Evolutionary conservation across 2,329 filamentous ascomycete genomes (phyloP).

Genomic region (Aspergillus fumigatiaffinis): DNA sequence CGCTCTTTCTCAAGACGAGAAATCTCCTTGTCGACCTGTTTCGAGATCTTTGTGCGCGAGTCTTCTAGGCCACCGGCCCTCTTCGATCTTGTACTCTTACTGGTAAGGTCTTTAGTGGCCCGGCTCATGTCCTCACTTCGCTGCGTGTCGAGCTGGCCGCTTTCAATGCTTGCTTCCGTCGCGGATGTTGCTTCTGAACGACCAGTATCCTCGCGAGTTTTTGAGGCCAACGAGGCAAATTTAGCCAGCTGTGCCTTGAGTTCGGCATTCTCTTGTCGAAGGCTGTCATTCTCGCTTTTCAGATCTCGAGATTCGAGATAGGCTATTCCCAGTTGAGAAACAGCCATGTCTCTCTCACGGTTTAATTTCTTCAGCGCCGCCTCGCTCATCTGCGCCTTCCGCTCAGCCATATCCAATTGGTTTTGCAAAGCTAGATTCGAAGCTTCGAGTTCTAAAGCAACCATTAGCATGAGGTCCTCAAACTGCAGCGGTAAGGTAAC

Average conservation of each 20-base stretch:
- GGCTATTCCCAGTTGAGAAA: conserved; percentile 55
- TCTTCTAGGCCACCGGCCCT: conserved; percentile 24
- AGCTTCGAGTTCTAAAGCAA: conserved; percentile 44
- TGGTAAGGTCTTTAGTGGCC: conserved; percentile 26
- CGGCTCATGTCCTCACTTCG: conserved; percentile 25
- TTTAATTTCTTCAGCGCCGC: conserved; percentile 52
- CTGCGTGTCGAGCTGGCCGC: conserved; percentile 31
- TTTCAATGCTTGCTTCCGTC: conserved; percentile 23
- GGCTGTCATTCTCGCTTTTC: conserved; percentile 36
- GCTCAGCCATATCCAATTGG: conserved; percentile 52
- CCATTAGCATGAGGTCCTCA: conserved; percentile 23
- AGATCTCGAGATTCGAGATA: conserved; percentile 50
- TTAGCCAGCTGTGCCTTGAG: conserved; percentile 34
- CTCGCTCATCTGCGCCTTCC: conserved; percentile 52
- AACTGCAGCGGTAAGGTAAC: conserved; percentile 16
- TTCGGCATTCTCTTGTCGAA: conserved; percentile 37
- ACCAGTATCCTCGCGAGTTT: conserved; percentile 24
- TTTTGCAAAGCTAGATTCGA: conserved; percentile 53
- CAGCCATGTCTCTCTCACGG: conserved; percentile 55
- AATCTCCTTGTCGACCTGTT: conserved; percentile 35
- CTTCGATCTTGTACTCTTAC: conserved; percentile 26
- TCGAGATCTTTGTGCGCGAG: conserved; percentile 29
- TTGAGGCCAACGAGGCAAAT: conserved; percentile 17
- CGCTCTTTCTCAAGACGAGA: conserved; percentile 34
- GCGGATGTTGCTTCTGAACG: conserved; percentile 24